Conservation (phyloP, 1,139 yeast genomes). For the Cylindricascospora bacillispora region DNA sequence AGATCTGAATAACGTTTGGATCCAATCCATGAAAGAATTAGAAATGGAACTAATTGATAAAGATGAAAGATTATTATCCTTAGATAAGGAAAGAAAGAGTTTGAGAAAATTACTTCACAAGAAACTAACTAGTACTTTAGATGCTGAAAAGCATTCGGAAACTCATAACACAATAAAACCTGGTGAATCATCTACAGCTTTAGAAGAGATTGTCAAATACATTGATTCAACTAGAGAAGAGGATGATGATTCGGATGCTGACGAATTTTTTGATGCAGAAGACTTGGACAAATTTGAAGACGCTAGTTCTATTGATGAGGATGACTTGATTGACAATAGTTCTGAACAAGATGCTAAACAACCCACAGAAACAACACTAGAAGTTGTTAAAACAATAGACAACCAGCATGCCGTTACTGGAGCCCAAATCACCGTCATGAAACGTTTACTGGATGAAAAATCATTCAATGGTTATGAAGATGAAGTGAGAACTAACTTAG, state of each 20-base stretch:
- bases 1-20: conserved; percentile 84
- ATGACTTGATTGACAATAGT: conserved; percentile 1
- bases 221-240: conserved; percentile 39
- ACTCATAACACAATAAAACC: conserved; percentile 2
- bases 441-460: conserved; percentile 39
- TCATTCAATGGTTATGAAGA: conserved; percentile 84
- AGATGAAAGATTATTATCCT: conserved; percentile 58
- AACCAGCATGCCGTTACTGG: conserved; percentile 11
- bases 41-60: conserved; percentile 71
- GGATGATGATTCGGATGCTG: conserved; percentile 47
- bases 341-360: conserved; percentile 2
- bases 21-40: conserved; percentile 68
- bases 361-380: conserved; percentile 1
- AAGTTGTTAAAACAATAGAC: too few species aligned
- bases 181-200: conserved; percentile 8
- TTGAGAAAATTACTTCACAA: conserved; percentile 47
- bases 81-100: conserved; percentile 58
- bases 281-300: conserved; percentile 37
- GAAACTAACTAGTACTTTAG: conserved; percentile 12
- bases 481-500: conserved; percentile 60
- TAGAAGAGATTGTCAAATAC: conserved; percentile 35
- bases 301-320: conserved; percentile 5
- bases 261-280: conserved; percentile 87
- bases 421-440: conserved; percentile 36
- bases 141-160: conserved; percentile 1